Evolutionary conservation across 371 early-diverging fungal genomes (phyloP).

Genomic region (Haplosporangium sp.): DNA sequence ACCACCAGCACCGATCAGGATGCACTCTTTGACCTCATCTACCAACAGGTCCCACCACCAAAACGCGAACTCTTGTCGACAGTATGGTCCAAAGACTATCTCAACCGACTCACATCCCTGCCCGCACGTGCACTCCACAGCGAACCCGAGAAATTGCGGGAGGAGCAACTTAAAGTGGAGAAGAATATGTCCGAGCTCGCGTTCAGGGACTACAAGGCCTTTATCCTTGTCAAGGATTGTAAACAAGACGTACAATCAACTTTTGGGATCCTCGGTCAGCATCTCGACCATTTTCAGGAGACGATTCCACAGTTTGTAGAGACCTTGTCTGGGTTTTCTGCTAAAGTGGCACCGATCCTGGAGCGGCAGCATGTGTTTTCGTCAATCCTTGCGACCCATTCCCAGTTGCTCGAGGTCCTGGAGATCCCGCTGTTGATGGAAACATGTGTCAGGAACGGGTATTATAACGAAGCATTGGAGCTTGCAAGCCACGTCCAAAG

Average conservation of each 20-base stretch:
- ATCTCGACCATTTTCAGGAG: constrained; percentile 60
- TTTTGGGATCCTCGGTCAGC: constrained; percentile 62
- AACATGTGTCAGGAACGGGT: constrained; percentile 83
- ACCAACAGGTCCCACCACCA: constrained; percentile 35
- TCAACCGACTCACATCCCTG: constrained; percentile 69
- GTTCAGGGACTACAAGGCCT: constrained; percentile 75
- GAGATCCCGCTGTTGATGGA: constrained; percentile 88
- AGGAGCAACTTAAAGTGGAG: constrained; percentile 68
- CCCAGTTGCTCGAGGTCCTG: constrained; percentile 70
- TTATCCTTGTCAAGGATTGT: constrained; percentile 74
- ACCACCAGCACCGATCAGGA: constrained; percentile 45
- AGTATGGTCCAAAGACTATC: constrained; percentile 69
- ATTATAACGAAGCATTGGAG: constrained; percentile 89
- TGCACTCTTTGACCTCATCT: constrained; percentile 50
- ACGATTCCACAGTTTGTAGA: constrained; percentile 66
- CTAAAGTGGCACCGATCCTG: constrained; percentile 59
- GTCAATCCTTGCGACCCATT: constrained; percentile 70
- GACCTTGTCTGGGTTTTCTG: constrained; percentile 55
- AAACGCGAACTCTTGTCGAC: constrained; percentile 54
- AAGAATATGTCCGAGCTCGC: constrained; percentile 77
- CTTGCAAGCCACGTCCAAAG: constrained; percentile 79
- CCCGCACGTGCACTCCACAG: constrained; percentile 67
- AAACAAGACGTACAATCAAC: constrained; percentile 65
- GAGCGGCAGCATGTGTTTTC: constrained; percentile 59
- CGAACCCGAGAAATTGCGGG: constrained; percentile 62